Evolutionary conservation across 2,329 filamentous ascomycete genomes (phyloP).

Genomic region (Erysiphe neolycopersici): DNA sequence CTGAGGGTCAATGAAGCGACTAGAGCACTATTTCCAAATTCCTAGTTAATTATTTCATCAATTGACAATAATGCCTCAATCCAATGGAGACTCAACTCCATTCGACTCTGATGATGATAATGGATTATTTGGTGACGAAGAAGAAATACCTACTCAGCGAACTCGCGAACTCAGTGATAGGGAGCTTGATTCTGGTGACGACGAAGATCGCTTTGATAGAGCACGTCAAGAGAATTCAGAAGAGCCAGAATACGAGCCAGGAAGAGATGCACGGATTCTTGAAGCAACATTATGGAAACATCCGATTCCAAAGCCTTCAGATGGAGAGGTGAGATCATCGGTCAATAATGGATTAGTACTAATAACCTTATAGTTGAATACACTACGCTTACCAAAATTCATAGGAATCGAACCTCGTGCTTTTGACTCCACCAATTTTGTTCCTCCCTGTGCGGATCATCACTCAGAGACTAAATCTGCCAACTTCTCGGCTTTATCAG

Average conservation of each 20-base stretch:
- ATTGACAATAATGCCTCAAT: conserved; percentile 5
- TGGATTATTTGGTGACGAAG: conserved; percentile 35
- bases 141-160: conserved; percentile 12
- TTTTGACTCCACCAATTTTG: conserved; percentile 39
- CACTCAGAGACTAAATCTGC: conserved; percentile 20
- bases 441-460: conserved; percentile 31
- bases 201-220: conserved; percentile 35
- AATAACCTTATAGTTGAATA: conserved; percentile 26
- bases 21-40: no score
- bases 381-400: conserved; percentile 46
- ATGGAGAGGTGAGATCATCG: conserved; percentile 30
- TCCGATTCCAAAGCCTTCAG: conserved; percentile 39
- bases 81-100: conserved; percentile 11
- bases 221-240: conserved; percentile 15
- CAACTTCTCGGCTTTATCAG: conserved; percentile 26
- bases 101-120: conserved; percentile 25
- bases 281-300: conserved; percentile 41
- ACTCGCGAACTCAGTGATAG: conserved; percentile 26
- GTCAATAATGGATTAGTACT: conserved; percentile 1
- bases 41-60: no score
- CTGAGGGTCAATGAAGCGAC: no score
- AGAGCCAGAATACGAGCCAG: conserved; percentile 15
- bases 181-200: conserved; percentile 34
- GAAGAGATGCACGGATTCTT: conserved; percentile 25
- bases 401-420: conserved; percentile 39